A percentile compares a stretch with the other conserved stretches of the same genome.
Conservation (phyloP, 208 protist genomes). For the Crithidia fasciculata region DNA sequence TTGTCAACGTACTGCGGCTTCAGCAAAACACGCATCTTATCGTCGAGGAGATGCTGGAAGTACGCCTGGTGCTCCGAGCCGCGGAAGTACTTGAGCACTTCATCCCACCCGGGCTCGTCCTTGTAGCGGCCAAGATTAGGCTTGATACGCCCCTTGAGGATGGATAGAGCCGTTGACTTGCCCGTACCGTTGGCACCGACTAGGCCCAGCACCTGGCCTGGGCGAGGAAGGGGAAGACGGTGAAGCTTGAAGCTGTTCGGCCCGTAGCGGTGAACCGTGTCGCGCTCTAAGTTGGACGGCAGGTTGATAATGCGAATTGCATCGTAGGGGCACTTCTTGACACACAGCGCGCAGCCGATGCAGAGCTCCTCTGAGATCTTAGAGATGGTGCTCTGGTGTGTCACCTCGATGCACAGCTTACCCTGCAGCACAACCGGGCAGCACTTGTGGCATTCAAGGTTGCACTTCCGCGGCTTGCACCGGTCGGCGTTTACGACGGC, state of each 20-base stretch:
- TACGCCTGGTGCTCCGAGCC: constrained; percentile 99
- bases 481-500: constrained; percentile 98
- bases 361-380: constrained; percentile 99
- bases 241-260: constrained; percentile 99
- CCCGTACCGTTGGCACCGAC: constrained; percentile 99
- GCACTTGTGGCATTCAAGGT: constrained; percentile 98
- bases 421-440: constrained; percentile 99
- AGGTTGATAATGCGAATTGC: constrained; percentile 99
- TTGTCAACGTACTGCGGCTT: constrained; percentile 99
- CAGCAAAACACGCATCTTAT: constrained; percentile 97
- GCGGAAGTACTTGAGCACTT: constrained; percentile 99
- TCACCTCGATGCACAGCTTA: constrained; percentile 99
- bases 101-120: constrained; percentile 97
- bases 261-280: constrained; percentile 99
- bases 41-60: constrained; percentile 98
- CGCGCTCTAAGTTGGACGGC: constrained; percentile 96
- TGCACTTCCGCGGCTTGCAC: constrained; percentile 99
- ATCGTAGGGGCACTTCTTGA: constrained; percentile 99
- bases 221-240: constrained; percentile 97
- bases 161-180: constrained; percentile 99
- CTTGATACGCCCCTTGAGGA: constrained; percentile 98
- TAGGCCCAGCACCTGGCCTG: constrained; percentile 99
- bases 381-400: constrained; percentile 91
- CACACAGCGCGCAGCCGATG: constrained; percentile 99
- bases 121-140: constrained; percentile 99